These are phyloP conservation scores for Heritiera littoralis DNA, from an alignment of 345 rosid genomes.

Conservation along the genomic window DNA sequence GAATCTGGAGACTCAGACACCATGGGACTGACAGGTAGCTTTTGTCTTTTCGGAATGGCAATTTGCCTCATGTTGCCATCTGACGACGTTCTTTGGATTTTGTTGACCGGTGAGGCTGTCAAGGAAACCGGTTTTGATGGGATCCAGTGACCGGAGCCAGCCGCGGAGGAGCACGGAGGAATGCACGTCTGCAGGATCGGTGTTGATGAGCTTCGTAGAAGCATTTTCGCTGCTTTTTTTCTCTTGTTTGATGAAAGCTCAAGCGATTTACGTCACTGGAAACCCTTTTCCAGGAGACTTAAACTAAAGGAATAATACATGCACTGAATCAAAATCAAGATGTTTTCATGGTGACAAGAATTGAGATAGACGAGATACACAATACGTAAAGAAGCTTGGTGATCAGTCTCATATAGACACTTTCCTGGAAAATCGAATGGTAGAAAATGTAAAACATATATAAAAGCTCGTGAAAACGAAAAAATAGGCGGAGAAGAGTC, in stretches of 20 bases:
- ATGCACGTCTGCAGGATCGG: slow-evolving; percentile 28
- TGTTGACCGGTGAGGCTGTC: slow-evolving; percentile 19
- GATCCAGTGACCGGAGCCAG: slow-evolving; percentile 17
- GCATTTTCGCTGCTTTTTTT: slow-evolving; percentile 26
- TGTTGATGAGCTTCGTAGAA: slow-evolving; percentile 42
- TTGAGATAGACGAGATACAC: not conserved
- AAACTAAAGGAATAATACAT: not conserved
- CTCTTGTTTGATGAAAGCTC: not conserved
- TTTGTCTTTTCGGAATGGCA: slow-evolving; percentile 19
- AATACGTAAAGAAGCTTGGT: not conserved
- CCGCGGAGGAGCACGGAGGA: slow-evolving; percentile 19
- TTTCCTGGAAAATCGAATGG: not conserved
- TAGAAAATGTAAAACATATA: not conserved
- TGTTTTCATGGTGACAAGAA: not conserved
- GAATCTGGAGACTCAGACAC: slow-evolving; percentile 15
- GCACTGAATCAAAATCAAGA: not conserved
- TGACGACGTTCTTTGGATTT: slow-evolving; percentile 29
- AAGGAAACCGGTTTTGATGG: slow-evolving; percentile 22
- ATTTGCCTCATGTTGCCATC: slow-evolving; percentile 31
- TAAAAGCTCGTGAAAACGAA: not conserved
- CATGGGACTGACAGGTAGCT: not conserved
- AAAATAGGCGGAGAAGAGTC: not conserved
- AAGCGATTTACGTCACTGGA: not conserved
- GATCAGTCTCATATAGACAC: not conserved
- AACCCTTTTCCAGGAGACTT: slow-evolving; percentile 5